A percentile compares a stretch with the other conserved stretches of the same genome.
Evolutionary conservation across 2,329 filamentous ascomycete species (phyloP).

Genomic region (Blastomyces percursus): DNA sequence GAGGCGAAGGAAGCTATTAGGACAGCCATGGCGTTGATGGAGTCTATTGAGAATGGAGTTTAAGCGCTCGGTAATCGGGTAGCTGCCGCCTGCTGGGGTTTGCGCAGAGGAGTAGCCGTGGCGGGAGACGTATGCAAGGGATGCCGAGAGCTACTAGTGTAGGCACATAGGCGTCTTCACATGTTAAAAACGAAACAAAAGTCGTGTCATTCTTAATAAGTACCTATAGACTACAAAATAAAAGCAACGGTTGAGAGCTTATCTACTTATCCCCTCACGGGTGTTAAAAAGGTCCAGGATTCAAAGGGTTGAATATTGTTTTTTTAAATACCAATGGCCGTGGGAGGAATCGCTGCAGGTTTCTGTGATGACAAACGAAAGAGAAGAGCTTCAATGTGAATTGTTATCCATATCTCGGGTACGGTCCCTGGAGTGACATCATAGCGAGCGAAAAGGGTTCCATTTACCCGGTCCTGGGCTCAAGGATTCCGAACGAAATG

Average conservation of each 20-base stretch:
- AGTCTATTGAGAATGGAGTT: conserved; percentile 29
- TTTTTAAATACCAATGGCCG: neutral
- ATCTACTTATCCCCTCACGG: neutral
- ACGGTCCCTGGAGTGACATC: neutral
- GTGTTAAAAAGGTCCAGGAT: neutral
- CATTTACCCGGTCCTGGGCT: too few relatives aligned
- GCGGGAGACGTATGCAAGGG: neutral
- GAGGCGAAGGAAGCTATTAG: conserved; percentile 35
- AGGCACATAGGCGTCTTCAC: neutral
- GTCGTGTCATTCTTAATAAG: neutral
- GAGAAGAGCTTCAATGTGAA: neutral
- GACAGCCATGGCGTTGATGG: conserved; percentile 32
- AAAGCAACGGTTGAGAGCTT: neutral
- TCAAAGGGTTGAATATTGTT: neutral
- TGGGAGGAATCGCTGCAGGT: neutral
- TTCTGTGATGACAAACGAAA: neutral
- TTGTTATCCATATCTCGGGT: neutral
- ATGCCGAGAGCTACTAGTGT: neutral
- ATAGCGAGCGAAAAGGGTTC: neutral
- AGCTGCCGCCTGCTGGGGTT: too few relatives aligned
- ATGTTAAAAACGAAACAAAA: neutral
- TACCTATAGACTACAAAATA: neutral
- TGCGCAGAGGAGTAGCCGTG: neutral
- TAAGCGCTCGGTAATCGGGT: conserved; percentile 4
- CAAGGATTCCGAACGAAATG: neutral